Conservation (phyloP, 495 filamentous ascomycete genomes). For the Tuber aestivum region DNA sequence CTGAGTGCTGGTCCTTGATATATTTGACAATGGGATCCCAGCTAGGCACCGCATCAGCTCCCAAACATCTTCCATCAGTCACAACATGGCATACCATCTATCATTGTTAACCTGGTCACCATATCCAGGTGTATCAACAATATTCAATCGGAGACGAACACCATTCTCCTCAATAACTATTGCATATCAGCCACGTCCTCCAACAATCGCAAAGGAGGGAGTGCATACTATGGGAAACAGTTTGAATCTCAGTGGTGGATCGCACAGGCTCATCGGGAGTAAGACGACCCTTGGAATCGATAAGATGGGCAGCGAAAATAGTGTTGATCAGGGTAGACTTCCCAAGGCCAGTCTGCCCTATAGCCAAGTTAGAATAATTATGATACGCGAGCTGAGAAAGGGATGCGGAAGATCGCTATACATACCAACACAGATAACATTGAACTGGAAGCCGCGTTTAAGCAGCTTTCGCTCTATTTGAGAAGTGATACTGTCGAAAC, state of each 20-base stretch:
- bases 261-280: slow-evolving; percentile 86
- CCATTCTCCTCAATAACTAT: slow-evolving; percentile 94
- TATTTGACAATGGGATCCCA: slow-evolving; percentile 99
- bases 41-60: slow-evolving; percentile 43
- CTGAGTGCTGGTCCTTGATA: slow-evolving; percentile 99
- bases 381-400: slow-evolving; percentile 21
- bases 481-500: slow-evolving; percentile 97
- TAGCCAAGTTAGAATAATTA: slow-evolving; percentile 44
- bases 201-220: neutral
- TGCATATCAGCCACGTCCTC: slow-evolving; percentile 3
- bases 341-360: slow-evolving; percentile 96
- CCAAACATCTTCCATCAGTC: neutral
- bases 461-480: slow-evolving; percentile 99
- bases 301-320: slow-evolving; percentile 99
- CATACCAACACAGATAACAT: slow-evolving; percentile 99
- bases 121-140: slow-evolving; percentile 74
- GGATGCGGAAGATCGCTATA: slow-evolving; percentile 27
- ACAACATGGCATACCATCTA: slow-evolving; percentile 54
- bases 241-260: slow-evolving; percentile 94
- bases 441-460: slow-evolving; percentile 99
- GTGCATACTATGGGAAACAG: slow-evolving; percentile 77
- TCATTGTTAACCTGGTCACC: slow-evolving; percentile 79
- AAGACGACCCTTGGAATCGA: slow-evolving; percentile 95
- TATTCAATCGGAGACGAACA: slow-evolving; percentile 70
- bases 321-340: slow-evolving; percentile 99